Conservation (phyloP, 73 alveolate genomes). For the Paramecium sexaurelia region DNA sequence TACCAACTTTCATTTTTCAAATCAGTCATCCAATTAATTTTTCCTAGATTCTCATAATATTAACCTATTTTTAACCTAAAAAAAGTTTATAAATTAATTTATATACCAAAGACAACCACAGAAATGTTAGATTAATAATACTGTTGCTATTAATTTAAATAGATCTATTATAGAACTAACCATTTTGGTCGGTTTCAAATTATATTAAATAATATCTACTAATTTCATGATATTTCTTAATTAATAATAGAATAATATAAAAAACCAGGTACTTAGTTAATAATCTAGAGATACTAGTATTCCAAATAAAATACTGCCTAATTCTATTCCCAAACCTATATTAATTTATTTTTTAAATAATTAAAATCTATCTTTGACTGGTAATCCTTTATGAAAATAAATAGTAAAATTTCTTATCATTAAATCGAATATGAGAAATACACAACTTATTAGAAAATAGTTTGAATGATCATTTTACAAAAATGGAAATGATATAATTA, state of each 20-base stretch:
- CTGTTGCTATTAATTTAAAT: neutral
- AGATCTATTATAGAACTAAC: conserved; percentile 19
- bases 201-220: neutral
- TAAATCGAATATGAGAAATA: neutral
- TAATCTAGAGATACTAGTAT: neutral
- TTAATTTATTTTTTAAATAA: neutral
- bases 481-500: neutral
- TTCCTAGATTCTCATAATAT: neutral
- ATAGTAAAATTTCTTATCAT: conserved; percentile 19
- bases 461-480: neutral
- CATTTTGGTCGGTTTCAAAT: neutral
- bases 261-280: neutral
- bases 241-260: neutral
- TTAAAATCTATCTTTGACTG: neutral
- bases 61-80: conserved; percentile 10
- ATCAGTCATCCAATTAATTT: neutral
- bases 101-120: conserved; percentile 41
- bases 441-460: neutral
- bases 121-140: neutral
- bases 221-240: neutral
- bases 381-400: conserved; percentile 14
- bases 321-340: neutral
- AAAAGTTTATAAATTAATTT: neutral
- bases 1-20: neutral
- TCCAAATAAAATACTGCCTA: conserved; percentile 1